These are phyloP conservation scores for Hordeum pubiflorum DNA, from an alignment of 202 grass and related monocot species.

Conservation along the genomic window DNA sequence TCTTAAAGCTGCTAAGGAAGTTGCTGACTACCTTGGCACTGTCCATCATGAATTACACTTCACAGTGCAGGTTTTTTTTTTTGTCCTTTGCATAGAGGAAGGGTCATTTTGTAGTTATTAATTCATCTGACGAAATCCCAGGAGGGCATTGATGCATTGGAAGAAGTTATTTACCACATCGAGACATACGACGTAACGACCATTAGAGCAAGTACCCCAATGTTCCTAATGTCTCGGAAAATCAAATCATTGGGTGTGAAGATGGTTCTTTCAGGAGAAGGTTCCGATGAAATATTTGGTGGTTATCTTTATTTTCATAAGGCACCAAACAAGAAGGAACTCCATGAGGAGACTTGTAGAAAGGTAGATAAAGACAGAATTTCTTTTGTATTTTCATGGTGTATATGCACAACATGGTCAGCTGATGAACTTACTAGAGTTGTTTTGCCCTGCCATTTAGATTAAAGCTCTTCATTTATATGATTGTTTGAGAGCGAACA, in stretches of 20 bases:
- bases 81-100: neutral
- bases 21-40: slow-evolving; percentile 88
- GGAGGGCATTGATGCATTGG: slow-evolving; percentile 94
- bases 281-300: slow-evolving; percentile 95
- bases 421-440: neutral
- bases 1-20: slow-evolving; percentile 95
- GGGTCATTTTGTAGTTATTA: neutral
- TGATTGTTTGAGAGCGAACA: slow-evolving; percentile 96
- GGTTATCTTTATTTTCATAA: slow-evolving; percentile 98
- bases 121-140: slow-evolving; percentile 34
- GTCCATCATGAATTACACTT: slow-evolving; percentile 86
- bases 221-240: slow-evolving; percentile 98
- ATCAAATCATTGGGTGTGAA: slow-evolving; percentile 97
- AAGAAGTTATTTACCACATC: slow-evolving; percentile 90
- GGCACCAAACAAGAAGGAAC: slow-evolving; percentile 96
- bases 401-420: neutral
- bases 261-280: slow-evolving; percentile 99
- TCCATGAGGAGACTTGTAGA: slow-evolving; percentile 82
- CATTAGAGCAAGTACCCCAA: slow-evolving; percentile 90
- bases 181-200: slow-evolving; percentile 97
- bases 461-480: slow-evolving; percentile 97
- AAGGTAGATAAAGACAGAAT: slow-evolving; percentile 45
- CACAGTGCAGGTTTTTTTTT: slow-evolving; percentile 75
- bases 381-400: neutral
- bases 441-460: slow-evolving; percentile 36